Conservation (phyloP, 495 filamentous ascomycete species). For the Hypoxylon crocopeplum region DNA sequence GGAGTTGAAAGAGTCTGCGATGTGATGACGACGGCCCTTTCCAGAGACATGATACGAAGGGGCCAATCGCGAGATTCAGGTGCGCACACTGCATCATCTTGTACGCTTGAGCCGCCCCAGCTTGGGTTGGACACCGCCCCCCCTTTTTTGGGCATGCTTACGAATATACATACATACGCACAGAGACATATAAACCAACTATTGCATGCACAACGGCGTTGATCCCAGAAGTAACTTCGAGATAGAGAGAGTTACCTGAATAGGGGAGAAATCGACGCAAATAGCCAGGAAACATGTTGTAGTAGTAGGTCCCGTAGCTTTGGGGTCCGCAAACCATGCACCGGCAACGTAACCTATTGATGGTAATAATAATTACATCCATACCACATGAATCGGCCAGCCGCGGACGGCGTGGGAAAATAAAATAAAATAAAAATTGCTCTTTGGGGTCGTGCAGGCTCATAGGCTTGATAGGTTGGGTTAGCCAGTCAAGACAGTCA, state of each 20-base stretch:
- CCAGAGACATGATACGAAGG: slow-evolving; percentile 16
- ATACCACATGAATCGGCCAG: slow-evolving; percentile 21
- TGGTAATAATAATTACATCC: slow-evolving; percentile 25
- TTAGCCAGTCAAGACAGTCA: slow-evolving; percentile 17
- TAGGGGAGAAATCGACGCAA: slow-evolving; percentile 17
- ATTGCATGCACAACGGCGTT: background rate
- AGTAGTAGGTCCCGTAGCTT: slow-evolving; percentile 21
- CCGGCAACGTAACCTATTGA: slow-evolving; percentile 25
- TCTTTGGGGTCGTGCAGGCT: slow-evolving; percentile 31
- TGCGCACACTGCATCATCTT: slow-evolving; percentile 22
- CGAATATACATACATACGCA: slow-evolving; percentile 5
- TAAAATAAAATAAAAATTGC: too few relatives aligned
- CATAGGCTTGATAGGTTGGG: slow-evolving; percentile 29
- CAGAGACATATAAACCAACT: background rate
- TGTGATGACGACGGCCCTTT: background rate
- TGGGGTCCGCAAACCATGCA: slow-evolving; percentile 31
- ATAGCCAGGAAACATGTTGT: slow-evolving; percentile 19
- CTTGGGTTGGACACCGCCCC: slow-evolving; percentile 29
- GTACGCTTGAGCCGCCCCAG: slow-evolving; percentile 28
- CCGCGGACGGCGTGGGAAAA: slow-evolving; percentile 37
- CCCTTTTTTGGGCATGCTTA: slow-evolving; percentile 28
- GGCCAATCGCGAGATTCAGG: slow-evolving; percentile 15
- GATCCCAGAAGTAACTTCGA: background rate
- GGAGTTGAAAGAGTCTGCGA: background rate
- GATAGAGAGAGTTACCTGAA: background rate